These are phyloP conservation scores for Penicillium sp. DNA, from an alignment of 2,329 filamentous ascomycete species.

Conservation along the genomic window DNA sequence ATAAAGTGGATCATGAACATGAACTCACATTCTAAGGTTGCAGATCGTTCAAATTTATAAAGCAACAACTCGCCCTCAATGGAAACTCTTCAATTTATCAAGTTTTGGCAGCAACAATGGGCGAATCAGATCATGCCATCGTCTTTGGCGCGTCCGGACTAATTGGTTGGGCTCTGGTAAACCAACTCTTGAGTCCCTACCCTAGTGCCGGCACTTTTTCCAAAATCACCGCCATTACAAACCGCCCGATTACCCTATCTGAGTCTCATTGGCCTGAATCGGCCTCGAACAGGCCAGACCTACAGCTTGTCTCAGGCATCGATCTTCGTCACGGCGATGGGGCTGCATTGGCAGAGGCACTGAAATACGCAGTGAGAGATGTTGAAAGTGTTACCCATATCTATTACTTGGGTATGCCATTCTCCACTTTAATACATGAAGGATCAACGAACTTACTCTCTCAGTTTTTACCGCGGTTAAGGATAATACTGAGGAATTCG, in stretches of 20 bases:
- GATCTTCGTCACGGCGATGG: conserved; percentile 15
- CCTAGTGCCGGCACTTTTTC: conserved; percentile 33
- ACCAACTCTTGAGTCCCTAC: conserved; percentile 39
- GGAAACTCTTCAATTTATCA: neutral
- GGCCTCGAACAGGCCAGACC: conserved; percentile 15
- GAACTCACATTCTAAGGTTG: neutral
- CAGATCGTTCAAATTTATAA: neutral
- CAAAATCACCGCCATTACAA: conserved; percentile 42
- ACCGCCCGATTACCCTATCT: conserved; percentile 36
- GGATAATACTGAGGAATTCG: conserved; percentile 30
- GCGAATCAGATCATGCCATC: conserved; percentile 32
- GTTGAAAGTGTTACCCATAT: conserved; percentile 42
- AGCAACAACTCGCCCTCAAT: neutral
- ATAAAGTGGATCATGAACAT: neutral
- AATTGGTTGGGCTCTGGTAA: conserved; percentile 43
- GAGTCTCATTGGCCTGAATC: conserved; percentile 35
- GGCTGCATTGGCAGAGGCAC: conserved; percentile 17
- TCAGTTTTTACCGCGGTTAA: conserved; percentile 22
- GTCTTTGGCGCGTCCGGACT: conserved; percentile 46
- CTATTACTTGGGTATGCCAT: conserved; percentile 38
- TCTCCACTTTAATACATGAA: neutral
- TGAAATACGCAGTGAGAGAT: conserved; percentile 36
- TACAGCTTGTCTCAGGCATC: conserved; percentile 35
- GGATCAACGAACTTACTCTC: neutral
- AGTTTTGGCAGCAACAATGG: neutral